Conservation (phyloP, 306 rosid genomes). For the Pterocarpus santalinus region DNA sequence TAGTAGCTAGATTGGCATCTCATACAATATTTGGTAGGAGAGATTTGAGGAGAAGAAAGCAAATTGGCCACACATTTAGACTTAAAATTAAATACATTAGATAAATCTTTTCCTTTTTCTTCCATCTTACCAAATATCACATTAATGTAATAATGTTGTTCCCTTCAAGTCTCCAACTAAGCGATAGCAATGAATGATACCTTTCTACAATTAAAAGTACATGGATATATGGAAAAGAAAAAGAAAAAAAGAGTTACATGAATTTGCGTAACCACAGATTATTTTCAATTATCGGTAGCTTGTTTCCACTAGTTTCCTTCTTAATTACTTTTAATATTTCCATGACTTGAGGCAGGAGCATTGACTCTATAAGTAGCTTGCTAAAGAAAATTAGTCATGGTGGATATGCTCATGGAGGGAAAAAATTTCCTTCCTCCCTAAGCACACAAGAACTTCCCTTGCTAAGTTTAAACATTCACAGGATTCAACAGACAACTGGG, state of each 20-base stretch:
- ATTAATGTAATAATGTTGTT: conserved; percentile 41
- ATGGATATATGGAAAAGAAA: not conserved
- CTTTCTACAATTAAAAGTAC: conserved; percentile 27
- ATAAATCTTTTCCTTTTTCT: not conserved
- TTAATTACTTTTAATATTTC: not conserved
- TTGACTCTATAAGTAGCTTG: conserved; percentile 27
- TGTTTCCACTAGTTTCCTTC: conserved; percentile 25
- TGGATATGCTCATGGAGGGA: not conserved
- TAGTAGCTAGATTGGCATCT: conserved; percentile 40
- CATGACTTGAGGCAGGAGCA: conserved; percentile 15
- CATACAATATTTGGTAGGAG: conserved; percentile 44
- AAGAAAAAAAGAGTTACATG: not conserved
- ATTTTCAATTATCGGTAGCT: not conserved
- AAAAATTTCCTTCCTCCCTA: not conserved
- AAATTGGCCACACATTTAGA: conserved; percentile 24
- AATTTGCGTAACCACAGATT: conserved; percentile 20
- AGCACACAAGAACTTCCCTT: not conserved
- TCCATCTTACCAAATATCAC: conserved; percentile 45
- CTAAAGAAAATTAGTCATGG: conserved; percentile 2
- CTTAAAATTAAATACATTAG: not conserved
- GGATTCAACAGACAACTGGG: conserved; percentile 10
- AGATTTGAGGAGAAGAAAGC: conserved; percentile 31
- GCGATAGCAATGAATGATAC: conserved; percentile 28
- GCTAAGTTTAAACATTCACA: not conserved
- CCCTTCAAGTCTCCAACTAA: conserved; percentile 37